These are phyloP conservation scores for Lachancea mirantina DNA, from an alignment of 805 yeast genomes.

Conservation along the genomic window DNA sequence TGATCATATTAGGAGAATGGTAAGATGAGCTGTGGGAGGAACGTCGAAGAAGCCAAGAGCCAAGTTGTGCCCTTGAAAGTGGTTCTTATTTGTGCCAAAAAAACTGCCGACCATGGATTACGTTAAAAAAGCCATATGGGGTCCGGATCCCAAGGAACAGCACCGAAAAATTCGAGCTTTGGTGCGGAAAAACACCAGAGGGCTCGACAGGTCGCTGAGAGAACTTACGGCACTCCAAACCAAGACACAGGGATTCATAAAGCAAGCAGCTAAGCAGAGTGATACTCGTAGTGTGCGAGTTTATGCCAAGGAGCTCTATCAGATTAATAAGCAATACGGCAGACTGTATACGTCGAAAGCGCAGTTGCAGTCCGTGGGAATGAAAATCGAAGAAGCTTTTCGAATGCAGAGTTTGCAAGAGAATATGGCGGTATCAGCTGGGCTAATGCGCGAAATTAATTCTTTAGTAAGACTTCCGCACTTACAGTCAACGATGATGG, in stretches of 20 bases:
- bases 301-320: constrained; percentile 76
- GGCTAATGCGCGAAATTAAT: constrained; percentile 84
- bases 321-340: constrained; percentile 63
- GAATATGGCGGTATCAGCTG: constrained; percentile 69
- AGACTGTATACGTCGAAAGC: constrained; percentile 76
- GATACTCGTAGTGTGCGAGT: constrained; percentile 69
- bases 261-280: constrained; percentile 64
- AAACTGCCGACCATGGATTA: constrained; percentile 56
- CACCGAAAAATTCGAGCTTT: constrained; percentile 67
- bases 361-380: constrained; percentile 72
- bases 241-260: constrained; percentile 73
- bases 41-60: too few species aligned
- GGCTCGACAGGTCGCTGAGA: constrained; percentile 55
- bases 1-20: too few species aligned
- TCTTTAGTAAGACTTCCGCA: constrained; percentile 72
- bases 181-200: constrained; percentile 77
- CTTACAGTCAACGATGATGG: constrained; percentile 74
- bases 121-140: constrained; percentile 83
- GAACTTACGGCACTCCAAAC: constrained; percentile 62
- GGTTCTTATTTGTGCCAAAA: too few species aligned
- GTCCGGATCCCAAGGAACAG: constrained; percentile 93
- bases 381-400: constrained; percentile 90
- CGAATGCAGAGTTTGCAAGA: constrained; percentile 77
- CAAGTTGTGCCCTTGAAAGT: too few species aligned
- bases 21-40: too few species aligned